phyloP scores from a whole-genome alignment of 139 green algal species.

The Ettlia oleoabundans region DNA sequence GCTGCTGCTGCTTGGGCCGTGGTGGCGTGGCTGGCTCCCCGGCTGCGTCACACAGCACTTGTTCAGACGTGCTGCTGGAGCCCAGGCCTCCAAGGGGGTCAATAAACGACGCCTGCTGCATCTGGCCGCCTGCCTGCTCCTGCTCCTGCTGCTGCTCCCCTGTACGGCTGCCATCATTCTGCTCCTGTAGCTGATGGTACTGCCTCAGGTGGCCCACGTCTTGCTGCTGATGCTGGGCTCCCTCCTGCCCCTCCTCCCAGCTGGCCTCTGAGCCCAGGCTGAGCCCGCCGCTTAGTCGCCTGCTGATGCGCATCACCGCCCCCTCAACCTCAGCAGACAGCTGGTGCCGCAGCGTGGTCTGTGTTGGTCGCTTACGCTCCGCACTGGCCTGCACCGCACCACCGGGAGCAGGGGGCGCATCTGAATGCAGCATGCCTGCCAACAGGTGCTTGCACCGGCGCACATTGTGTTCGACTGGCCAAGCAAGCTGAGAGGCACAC shows the following conservation, averaged over 20 bases:
- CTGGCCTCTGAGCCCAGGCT: not conserved
- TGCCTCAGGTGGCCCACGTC: too few species aligned
- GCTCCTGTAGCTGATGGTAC: not conserved
- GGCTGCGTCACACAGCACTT: too few species aligned
- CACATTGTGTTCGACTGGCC: not conserved
- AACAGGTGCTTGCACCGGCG: not conserved
- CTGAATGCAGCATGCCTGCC: not conserved
- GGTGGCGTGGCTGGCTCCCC: too few species aligned
- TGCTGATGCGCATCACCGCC: not conserved
- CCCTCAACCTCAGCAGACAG: not conserved
- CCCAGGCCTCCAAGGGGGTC: too few species aligned
- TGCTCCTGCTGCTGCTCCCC: not conserved
- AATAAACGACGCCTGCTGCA: too few species aligned
- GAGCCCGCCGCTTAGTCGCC: not conserved
- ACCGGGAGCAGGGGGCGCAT: not conserved
- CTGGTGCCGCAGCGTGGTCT: not conserved
- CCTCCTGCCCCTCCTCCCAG: not conserved
- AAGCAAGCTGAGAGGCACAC: too few species aligned
- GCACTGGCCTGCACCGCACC: slow-evolving; percentile 16
- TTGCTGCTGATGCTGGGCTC: not conserved
- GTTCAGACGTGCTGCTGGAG: too few species aligned
- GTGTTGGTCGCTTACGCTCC: not conserved
- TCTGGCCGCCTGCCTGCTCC: not conserved
- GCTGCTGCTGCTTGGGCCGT: not conserved
- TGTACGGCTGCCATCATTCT: too few species aligned